Percentiles rank a stretch among this genome's conserved stretches.
phyloP scores from a whole-genome alignment of 352 stramenopile genomes.

The Globisporangium irregulare region DNA sequence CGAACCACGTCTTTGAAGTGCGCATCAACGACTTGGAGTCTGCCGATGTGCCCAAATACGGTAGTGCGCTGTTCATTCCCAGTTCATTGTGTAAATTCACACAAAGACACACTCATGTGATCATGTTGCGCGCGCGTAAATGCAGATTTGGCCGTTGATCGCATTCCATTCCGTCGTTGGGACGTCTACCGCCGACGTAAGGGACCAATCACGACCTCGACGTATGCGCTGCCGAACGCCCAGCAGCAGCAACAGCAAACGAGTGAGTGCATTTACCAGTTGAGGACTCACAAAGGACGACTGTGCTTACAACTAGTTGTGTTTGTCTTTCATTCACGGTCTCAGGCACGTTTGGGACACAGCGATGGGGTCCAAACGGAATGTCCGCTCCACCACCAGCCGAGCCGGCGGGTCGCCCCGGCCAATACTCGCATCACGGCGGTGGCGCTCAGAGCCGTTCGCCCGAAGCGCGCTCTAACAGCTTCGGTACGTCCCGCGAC shows the following conservation, averaged over 20 bases:
- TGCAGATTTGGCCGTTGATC: conserved; percentile 73
- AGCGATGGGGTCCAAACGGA: conserved; percentile 62
- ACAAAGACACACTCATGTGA: neutral
- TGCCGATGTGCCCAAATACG: conserved; percentile 80
- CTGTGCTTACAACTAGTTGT: neutral
- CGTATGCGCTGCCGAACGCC: conserved; percentile 41
- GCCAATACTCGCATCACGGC: conserved; percentile 4
- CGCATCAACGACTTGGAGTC: conserved; percentile 83
- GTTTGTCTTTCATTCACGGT: neutral
- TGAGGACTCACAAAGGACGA: neutral
- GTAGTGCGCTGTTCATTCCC: conserved; percentile 22
- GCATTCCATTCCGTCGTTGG: conserved; percentile 78
- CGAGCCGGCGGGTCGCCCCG: conserved; percentile 19
- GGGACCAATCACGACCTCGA: conserved; percentile 30
- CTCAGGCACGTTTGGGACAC: conserved; percentile 55
- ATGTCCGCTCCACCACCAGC: conserved; percentile 27
- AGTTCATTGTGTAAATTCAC: neutral
- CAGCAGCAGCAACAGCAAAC: conserved; percentile 11
- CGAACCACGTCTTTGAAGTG: conserved; percentile 77
- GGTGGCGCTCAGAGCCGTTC: conserved; percentile 2
- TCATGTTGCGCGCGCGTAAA: neutral
- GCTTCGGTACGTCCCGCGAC: conserved; percentile 11
- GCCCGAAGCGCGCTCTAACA: conserved; percentile 15
- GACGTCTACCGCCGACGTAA: conserved; percentile 81
- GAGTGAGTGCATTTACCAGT: neutral